A percentile compares a stretch with the other conserved stretches of the same genome.
These are phyloP conservation scores for Amanita thiersii DNA, from an alignment of 768 basidiomycete species.

Conservation along the genomic window DNA sequence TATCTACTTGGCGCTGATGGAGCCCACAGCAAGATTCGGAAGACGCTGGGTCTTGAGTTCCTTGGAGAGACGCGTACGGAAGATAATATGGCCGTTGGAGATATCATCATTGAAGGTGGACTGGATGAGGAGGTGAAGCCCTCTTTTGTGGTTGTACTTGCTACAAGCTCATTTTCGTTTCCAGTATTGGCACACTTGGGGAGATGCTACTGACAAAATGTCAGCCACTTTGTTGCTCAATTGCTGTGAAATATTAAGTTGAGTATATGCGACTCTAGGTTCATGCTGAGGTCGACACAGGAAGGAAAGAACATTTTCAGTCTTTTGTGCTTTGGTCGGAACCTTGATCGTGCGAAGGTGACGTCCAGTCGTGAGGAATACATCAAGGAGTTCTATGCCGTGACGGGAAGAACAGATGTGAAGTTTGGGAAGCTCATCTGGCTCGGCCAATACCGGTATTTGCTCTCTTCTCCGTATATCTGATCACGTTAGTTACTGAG, in stretches of 20 bases:
- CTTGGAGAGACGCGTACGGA: conserved; percentile 28
- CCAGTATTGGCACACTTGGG: conserved; percentile 18
- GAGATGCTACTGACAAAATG: conserved; percentile 3
- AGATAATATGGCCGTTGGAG: conserved; percentile 29
- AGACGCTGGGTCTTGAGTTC: conserved; percentile 30
- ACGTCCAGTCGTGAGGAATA: conserved; percentile 8
- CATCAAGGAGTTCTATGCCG: conserved; percentile 7
- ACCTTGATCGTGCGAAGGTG: neutral
- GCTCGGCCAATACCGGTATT: conserved; percentile 16
- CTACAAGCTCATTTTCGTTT: neutral
- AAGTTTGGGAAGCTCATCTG: conserved; percentile 19
- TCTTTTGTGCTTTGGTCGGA: neutral
- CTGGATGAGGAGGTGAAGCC: conserved; percentile 15
- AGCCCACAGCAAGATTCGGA: conserved; percentile 33
- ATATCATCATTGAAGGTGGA: conserved; percentile 28
- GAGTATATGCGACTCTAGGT: neutral
- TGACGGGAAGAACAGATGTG: conserved; percentile 20
- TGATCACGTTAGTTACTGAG: conserved; percentile 2
- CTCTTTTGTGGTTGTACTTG: neutral
- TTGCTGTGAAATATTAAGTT: conserved; percentile 9
- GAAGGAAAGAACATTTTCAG: neutral
- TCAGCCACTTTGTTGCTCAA: conserved; percentile 6
- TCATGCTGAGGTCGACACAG: neutral
- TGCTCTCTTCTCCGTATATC: neutral
- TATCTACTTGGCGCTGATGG: conserved; percentile 40